These are phyloP conservation scores for Chlamydomonas incerta DNA, from an alignment of 139 green algal species.

Conservation along the genomic window DNA sequence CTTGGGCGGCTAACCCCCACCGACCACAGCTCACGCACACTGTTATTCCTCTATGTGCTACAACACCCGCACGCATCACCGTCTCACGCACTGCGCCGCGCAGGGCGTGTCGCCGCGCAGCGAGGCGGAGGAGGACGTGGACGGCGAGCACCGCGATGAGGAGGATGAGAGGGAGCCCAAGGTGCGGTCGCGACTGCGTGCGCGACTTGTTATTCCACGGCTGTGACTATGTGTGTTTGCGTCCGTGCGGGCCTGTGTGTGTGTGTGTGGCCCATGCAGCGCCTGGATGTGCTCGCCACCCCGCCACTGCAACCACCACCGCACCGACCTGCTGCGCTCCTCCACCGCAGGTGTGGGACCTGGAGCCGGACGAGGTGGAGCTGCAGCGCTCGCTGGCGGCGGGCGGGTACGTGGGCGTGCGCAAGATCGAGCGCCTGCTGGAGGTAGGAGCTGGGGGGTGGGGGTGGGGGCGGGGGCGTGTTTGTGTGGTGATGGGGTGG, in stretches of 20 bases:
- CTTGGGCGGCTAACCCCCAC: no score
- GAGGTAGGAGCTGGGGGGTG: conserved; percentile 59
- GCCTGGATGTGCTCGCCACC: no score
- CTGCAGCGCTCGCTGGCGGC: conserved; percentile 67
- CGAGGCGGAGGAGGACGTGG: conserved; percentile 51
- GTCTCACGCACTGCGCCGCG: not conserved
- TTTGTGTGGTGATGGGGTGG: no score
- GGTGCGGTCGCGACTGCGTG: not conserved
- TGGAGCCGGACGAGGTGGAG: conserved; percentile 56
- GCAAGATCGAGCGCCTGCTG: conserved; percentile 81
- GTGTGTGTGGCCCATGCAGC: no score
- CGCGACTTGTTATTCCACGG: no score
- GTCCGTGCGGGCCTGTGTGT: no score
- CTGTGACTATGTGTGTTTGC: no score
- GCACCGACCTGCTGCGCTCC: no score
- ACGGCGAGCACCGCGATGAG: conserved; percentile 37
- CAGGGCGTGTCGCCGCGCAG: conserved; percentile 54
- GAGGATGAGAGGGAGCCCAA: conserved; percentile 49
- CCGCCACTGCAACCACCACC: no score
- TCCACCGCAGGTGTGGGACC: conserved; percentile 46
- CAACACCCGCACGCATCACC: not conserved
- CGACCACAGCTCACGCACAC: no score
- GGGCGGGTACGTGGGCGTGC: conserved; percentile 88
- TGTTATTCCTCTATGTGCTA: no score
- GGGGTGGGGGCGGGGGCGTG: not conserved